These are phyloP conservation scores for Auricularia sp. DNA, from an alignment of 768 basidiomycete genomes.

Conservation along the genomic window DNA sequence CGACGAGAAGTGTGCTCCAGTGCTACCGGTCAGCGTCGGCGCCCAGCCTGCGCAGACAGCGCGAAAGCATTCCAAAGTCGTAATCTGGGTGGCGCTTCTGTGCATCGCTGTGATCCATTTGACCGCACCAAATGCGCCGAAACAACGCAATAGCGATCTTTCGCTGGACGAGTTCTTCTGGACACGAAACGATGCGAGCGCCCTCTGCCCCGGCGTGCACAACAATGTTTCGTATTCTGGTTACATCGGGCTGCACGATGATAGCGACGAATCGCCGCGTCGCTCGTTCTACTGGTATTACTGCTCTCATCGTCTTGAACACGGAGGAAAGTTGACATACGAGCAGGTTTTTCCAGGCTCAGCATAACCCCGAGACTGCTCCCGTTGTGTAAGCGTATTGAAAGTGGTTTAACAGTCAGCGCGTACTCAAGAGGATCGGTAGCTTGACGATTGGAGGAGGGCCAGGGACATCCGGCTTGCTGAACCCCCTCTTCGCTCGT, in stretches of 20 bases:
- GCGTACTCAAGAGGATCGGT: background rate
- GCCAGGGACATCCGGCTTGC: slow-evolving; percentile 24
- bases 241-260: slow-evolving; percentile 23
- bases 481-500: slow-evolving; percentile 16
- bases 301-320: background rate
- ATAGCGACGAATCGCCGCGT: slow-evolving; percentile 17
- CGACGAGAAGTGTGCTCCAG: too few relatives aligned
- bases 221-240: slow-evolving; percentile 16
- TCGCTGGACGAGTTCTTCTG: background rate
- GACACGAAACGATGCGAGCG: background rate
- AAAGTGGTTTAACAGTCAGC: background rate
- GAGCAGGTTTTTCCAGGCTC: slow-evolving; percentile 25
- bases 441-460: slow-evolving; percentile 28
- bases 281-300: slow-evolving; percentile 11
- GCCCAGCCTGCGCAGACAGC: too few relatives aligned
- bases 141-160: too few relatives aligned
- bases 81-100: too few relatives aligned
- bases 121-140: too few relatives aligned
- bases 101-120: too few relatives aligned
- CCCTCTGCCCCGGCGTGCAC: background rate
- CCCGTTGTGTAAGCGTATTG: slow-evolving; percentile 20
- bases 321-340: too few relatives aligned
- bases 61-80: too few relatives aligned
- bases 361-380: slow-evolving; percentile 19
- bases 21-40: too few relatives aligned